phyloP scores from a whole-genome alignment of 768 basidiomycete species.

The Sporobolomyces pararoseus region DNA sequence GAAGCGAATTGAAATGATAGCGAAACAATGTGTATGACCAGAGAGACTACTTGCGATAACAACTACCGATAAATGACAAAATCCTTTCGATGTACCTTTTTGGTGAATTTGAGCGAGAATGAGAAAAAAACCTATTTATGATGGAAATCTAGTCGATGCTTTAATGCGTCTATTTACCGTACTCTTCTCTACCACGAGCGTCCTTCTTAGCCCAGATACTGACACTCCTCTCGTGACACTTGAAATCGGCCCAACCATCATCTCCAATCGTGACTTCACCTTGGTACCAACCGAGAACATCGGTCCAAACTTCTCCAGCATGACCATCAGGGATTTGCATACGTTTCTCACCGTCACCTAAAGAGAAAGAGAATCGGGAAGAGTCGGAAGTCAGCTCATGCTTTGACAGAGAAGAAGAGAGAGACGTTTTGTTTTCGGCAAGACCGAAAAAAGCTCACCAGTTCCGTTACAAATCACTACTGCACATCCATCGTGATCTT shows the following conservation, averaged over 20 bases:
- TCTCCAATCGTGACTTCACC: slow-evolving; percentile 53
- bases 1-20: too few relatives aligned
- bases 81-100: too few relatives aligned
- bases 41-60: too few relatives aligned
- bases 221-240: slow-evolving; percentile 50
- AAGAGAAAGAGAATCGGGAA: not conserved
- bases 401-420: not conserved
- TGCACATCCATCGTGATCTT: slow-evolving; percentile 50
- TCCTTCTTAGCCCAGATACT: slow-evolving; percentile 52
- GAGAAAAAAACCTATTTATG: too few relatives aligned
- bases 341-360: slow-evolving; percentile 49
- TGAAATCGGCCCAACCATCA: slow-evolving; percentile 54
- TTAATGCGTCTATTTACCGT: slow-evolving; percentile 43
- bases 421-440: too few relatives aligned
- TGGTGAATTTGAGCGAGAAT: too few relatives aligned
- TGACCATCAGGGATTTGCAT: slow-evolving; percentile 49
- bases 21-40: too few relatives aligned
- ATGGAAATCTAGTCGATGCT: not conserved
- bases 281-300: slow-evolving; percentile 54
- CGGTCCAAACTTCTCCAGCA: slow-evolving; percentile 54
- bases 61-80: too few relatives aligned
- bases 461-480: slow-evolving; percentile 46
- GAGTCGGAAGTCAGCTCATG: not conserved
- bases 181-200: slow-evolving; percentile 52
- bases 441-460: not conserved